Evolutionary conservation across 2,329 filamentous ascomycete species (phyloP).

Genomic region (Botrytis squamosa): DNA sequence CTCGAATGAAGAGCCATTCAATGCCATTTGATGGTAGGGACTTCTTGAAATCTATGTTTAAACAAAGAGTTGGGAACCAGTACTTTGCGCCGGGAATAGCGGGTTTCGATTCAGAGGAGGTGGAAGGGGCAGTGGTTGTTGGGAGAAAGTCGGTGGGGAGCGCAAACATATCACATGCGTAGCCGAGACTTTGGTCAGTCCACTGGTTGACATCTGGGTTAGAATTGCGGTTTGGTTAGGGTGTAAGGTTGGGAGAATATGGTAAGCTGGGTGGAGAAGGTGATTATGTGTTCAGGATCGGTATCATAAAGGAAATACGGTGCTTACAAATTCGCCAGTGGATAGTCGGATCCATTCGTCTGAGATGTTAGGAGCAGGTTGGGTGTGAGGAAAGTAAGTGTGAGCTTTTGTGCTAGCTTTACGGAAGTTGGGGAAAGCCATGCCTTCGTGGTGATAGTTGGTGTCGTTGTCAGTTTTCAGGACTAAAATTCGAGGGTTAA

Average conservation of each 20-base stretch:
- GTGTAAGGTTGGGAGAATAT: not conserved
- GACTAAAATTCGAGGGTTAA: constrained; percentile 42
- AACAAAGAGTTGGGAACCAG: constrained; percentile 56
- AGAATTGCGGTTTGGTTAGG: not conserved
- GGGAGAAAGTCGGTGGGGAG: constrained; percentile 35
- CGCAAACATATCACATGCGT: constrained; percentile 62
- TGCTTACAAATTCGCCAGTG: constrained; percentile 47
- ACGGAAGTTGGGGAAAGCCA: constrained; percentile 37
- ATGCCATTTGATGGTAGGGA: constrained; percentile 63
- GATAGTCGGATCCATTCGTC: constrained; percentile 68
- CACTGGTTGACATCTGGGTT: constrained; percentile 42
- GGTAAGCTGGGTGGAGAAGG: not conserved
- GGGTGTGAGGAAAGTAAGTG: constrained; percentile 51
- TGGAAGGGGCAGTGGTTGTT: constrained; percentile 39
- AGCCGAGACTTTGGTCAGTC: constrained; percentile 63
- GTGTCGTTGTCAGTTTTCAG: constrained; percentile 46
- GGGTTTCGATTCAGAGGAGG: constrained; percentile 52
- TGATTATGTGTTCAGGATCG: not conserved
- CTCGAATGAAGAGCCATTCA: constrained; percentile 69
- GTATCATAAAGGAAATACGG: not conserved
- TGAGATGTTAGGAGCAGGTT: constrained; percentile 43
- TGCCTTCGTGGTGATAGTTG: constrained; percentile 43
- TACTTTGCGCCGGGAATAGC: constrained; percentile 32
- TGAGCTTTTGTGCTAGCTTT: constrained; percentile 47
- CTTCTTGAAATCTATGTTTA: constrained; percentile 79